Evolutionary conservation across 257 asterid genomes (phyloP).

Genomic region (Solanum bukasovii): DNA sequence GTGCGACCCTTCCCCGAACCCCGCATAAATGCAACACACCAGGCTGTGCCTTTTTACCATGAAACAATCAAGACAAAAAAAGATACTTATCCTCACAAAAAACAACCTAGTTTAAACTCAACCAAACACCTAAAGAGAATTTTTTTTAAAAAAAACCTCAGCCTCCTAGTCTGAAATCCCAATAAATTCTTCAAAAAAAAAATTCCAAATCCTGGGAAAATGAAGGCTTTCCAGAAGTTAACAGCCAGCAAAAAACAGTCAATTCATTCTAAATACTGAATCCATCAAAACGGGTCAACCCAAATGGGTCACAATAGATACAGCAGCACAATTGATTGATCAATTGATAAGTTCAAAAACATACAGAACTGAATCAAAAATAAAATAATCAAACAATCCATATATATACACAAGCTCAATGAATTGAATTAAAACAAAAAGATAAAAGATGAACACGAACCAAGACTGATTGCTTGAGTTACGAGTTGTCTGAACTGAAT

Average conservation of each 20-base stretch:
- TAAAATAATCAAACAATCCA: not conserved
- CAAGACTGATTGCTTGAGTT: conserved; percentile 82
- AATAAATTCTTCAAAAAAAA: not conserved
- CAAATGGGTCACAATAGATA: not conserved
- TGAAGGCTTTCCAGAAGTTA: not conserved
- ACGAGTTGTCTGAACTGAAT: conserved; percentile 72
- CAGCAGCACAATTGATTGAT: not conserved
- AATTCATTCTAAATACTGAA: not conserved
- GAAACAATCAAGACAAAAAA: not conserved
- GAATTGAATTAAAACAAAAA: not conserved
- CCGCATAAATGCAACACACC: not conserved
- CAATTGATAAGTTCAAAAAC: not conserved
- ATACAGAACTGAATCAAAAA: not conserved
- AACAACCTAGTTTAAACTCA: not conserved
- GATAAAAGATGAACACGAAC: conserved; percentile 17
- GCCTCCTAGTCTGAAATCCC: not conserved
- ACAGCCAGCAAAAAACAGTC: not conserved
- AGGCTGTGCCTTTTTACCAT: not conserved
- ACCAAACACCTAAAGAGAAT: not conserved
- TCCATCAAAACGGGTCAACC: not conserved
- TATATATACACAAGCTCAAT: not conserved
- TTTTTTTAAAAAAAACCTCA: not conserved
- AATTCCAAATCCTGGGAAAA: not conserved
- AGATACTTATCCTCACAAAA: not conserved
- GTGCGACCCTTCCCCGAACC: not conserved